A percentile compares a stretch with the other conserved stretches of the same genome.
phyloP scores from a whole-genome alignment of 805 yeast species.

The Pichia exigua region DNA sequence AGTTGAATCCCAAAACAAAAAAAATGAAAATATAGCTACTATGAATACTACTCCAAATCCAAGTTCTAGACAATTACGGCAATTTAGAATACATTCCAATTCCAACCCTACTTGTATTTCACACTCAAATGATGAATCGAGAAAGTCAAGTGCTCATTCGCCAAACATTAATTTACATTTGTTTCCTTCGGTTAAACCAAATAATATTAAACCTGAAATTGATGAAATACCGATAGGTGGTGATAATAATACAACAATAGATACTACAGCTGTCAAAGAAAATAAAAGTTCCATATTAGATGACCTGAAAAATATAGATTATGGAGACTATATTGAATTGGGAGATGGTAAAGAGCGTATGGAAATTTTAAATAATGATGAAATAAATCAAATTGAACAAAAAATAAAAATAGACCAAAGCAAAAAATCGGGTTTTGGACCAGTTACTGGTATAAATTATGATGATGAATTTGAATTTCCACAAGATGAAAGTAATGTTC shows the following conservation, averaged over 20 bases:
- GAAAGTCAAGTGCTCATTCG: neutral
- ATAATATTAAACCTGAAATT: neutral
- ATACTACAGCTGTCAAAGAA: neutral
- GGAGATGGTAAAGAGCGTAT: constrained; percentile 11
- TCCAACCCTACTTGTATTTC: neutral
- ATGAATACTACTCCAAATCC: neutral
- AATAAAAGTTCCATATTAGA: neutral
- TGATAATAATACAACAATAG: constrained; percentile 1
- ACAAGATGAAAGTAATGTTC: constrained; percentile 24
- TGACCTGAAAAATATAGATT: constrained; percentile 4
- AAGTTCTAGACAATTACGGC: constrained; percentile 1
- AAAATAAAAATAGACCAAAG: constrained; percentile 5
- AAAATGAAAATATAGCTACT: neutral
- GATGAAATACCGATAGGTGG: neutral
- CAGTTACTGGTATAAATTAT: constrained; percentile 18
- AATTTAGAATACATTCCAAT: constrained; percentile 8
- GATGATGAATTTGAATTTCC: constrained; percentile 31
- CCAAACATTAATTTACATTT: neutral
- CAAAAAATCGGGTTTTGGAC: constrained; percentile 11
- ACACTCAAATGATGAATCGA: neutral
- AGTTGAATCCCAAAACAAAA: neutral
- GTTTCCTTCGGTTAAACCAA: neutral
- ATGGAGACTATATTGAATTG: constrained; percentile 19
- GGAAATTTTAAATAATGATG: constrained; percentile 19
- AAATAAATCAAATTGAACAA: constrained; percentile 10